Conservation (phyloP, 352 stramenopile genomes). For the Hyaloperonospora brassicae region DNA sequence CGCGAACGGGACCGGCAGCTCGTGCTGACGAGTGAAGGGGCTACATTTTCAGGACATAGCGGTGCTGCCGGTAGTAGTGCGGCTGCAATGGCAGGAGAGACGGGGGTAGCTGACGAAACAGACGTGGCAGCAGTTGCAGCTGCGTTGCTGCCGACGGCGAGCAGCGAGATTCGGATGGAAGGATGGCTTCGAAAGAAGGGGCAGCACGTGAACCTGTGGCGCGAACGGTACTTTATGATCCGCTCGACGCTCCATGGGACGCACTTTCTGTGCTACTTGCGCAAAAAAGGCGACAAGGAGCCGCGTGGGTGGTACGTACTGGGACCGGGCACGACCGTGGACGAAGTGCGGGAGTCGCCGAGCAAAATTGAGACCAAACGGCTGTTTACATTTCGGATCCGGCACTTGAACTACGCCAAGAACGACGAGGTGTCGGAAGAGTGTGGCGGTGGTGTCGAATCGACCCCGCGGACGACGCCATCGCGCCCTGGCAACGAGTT, state of each 20-base stretch:
- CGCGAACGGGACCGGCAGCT: conserved; percentile 50
- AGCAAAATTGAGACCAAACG: conserved; percentile 86
- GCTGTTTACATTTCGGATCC: conserved; percentile 78
- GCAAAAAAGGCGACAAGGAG: conserved; percentile 80
- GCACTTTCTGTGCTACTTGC: conserved; percentile 78
- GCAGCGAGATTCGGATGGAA: conserved; percentile 78
- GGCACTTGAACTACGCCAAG: conserved; percentile 45
- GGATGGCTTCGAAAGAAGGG: conserved; percentile 83
- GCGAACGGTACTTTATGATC: conserved; percentile 85
- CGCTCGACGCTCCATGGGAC: conserved; percentile 68
- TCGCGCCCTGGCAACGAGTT: conserved; percentile 24
- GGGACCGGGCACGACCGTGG: conserved; percentile 67
- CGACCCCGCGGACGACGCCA: conserved; percentile 21
- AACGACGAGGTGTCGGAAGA: conserved; percentile 43
- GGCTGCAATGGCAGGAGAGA: conserved; percentile 1
- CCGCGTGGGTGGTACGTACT: conserved; percentile 76
- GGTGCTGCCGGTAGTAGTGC: conserved; percentile 5
- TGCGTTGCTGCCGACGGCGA: conserved; percentile 13
- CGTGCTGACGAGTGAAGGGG: conserved; percentile 3
- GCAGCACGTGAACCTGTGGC: conserved; percentile 80
- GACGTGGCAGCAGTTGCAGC: conserved; percentile 7
- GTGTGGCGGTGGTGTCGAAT: conserved; percentile 10
- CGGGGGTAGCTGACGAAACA: conserved; percentile 7
- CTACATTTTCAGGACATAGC: background rate
- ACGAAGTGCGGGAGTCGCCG: conserved; percentile 75